Base-by-base conservation (phyloP, 805 yeast genomes). In the Metschnikowia hibisci region DNA sequence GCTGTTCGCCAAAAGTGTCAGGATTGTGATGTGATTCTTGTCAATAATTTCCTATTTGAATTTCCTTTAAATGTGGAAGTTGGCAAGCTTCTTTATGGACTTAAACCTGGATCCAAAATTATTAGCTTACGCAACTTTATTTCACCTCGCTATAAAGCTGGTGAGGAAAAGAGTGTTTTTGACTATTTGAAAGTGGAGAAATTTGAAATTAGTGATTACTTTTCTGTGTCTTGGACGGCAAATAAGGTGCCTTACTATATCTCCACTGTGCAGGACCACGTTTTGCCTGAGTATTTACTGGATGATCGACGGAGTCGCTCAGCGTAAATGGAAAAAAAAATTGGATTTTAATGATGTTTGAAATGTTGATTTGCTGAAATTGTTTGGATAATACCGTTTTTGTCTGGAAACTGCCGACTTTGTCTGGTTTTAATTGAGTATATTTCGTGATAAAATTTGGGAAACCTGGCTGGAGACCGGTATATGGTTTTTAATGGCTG, bases 211-310 rank as follows among this genome's bases (percentile, higher is more conserved):
- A 82, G 88, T 51, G 81, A 77, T 13, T 76, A 77, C 42, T 79
- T 81, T 43, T 78, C 89, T 33, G 96, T 90, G 7, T 84, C 95
- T 36, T 89, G 97, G 97, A 88, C 96, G 0, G 81, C 82, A 5
- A 87, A 85, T 37, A 88, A 88, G 42, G 87, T 86, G 1, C 80
- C 78, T 8, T 89, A 86, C 62, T 90, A 77, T 60, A 78, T 90
- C 6, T 78, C 93, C 12, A 82, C 88, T 8, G 86, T 87, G 4
- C 68, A 73, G 52, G 64, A 63, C 2, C 55, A 56, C 4, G 62
- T 76, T 4, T 52, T 62, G 33, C 58, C 62, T 3, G 71, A 69
- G 42, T 69, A 66, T 43, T 51, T 62, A 13, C 34, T 29, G 27
- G 41, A 25, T 8, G 23, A n/a, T 36, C 18, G 34, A 23, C 23